These are phyloP conservation scores for Gaeumannomyces tritici DNA, from an alignment of 2,329 filamentous ascomycete genomes.

Conservation along the genomic window DNA sequence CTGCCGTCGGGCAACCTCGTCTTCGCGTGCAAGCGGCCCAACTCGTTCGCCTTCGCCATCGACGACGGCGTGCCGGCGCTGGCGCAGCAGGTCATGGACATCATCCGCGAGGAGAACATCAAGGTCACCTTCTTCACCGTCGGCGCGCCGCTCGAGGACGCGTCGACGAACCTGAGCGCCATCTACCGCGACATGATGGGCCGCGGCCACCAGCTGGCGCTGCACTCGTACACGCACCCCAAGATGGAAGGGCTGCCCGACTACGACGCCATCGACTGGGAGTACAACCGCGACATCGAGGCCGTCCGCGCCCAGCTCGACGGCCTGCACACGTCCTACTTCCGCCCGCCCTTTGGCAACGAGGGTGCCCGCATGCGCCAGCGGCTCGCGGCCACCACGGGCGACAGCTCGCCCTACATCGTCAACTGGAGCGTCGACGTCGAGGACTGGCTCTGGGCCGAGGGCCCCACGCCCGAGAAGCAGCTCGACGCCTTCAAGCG, in stretches of 20 bases:
- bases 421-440: slow-evolving; percentile 63
- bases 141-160: slow-evolving; percentile 50
- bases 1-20: slow-evolving; percentile 50
- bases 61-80: slow-evolving; percentile 55
- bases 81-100: slow-evolving; percentile 50
- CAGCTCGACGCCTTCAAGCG: slow-evolving; percentile 57
- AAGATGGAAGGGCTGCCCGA: slow-evolving; percentile 49
- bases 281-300: slow-evolving; percentile 46
- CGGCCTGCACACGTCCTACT: slow-evolving; percentile 36
- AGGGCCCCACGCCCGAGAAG: slow-evolving; percentile 51
- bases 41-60: slow-evolving; percentile 64
- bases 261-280: slow-evolving; percentile 48
- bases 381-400: slow-evolving; percentile 43
- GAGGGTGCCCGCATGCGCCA: slow-evolving; percentile 59
- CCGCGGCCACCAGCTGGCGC: slow-evolving; percentile 57
- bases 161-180: slow-evolving; percentile 48
- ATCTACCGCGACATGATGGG: slow-evolving; percentile 55
- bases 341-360: slow-evolving; percentile 60
- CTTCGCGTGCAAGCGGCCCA: slow-evolving; percentile 56
- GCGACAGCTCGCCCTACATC: slow-evolving; percentile 43
- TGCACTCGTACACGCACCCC: slow-evolving; percentile 63
- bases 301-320: slow-evolving; percentile 31
- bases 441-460: slow-evolving; percentile 62
- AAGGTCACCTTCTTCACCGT: slow-evolving; percentile 66
- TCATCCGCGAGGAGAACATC: slow-evolving; percentile 50